Evolutionary conservation across 441 rosid species (phyloP), one percentile per base, ranked within the genome.

Genomic region (Erodium texanum): DNA sequence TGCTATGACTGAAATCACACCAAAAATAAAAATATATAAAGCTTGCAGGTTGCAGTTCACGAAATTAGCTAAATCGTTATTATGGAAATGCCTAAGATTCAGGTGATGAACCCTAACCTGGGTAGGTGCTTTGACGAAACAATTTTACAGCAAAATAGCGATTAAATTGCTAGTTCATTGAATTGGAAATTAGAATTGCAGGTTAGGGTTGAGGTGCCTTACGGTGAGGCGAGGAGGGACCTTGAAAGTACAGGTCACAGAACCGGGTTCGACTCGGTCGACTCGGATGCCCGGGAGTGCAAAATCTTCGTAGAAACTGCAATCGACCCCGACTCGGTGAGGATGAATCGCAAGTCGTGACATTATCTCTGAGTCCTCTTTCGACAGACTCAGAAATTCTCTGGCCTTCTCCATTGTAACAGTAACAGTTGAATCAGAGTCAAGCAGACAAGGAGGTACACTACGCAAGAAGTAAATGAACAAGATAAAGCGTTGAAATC

Each of bases 141-240:
- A 2, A 56, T 56, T 56, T 2, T 1, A 19, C 62, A 56, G 18
- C 52, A 45, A 45, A 45, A 45, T 15, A 56, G 12, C 62, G 24
- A 56, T 56, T 7, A 56, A 7, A 56, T 56, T 0, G 24, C 62
- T 7, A n/a, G 62, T 18, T 56, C 62, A 1, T 19, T 56, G 62
- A 56, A 56, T 56, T 56, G 9, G 22, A 56, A 56, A 3, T 18
- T 50, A 66, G 6, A 19, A 54, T 11, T 12, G 16, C 36, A 70
- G 32, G 23, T 69, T 64, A 16, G 22, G 62, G 62, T 56, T 56
- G 12, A 14, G 5, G 63, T 24, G 16, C 32, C 84, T 79, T 81
- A 93, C 96, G 56, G 86, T 82, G 76, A 93, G 87, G 75, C 94
- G 96, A 78, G 85, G 82, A 70, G 97, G 98, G 68, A 91, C 92